Base-by-base conservation (phyloP, 768 basidiomycete genomes). In the Chalciporus chontae region DNA sequence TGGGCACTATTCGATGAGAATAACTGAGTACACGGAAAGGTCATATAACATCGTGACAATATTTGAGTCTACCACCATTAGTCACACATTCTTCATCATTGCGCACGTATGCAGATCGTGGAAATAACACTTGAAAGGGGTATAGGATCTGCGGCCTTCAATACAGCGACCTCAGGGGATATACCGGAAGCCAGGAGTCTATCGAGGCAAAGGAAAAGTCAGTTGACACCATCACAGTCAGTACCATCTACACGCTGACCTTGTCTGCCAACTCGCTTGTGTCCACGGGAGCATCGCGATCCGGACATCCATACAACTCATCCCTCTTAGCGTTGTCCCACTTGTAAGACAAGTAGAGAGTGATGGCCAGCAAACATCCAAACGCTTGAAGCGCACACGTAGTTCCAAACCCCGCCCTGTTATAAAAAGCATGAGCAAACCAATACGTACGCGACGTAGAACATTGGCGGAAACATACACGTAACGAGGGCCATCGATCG, bases 211-310 rank as follows among this genome's bases (percentile, higher is more conserved):
- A 5, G 31, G 50, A 29, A 43, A 32, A 21, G 14, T 10, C 37
- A 23, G 17, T 8, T 27, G 24, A 21, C 9, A 7, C 13, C 9
- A 6, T 2, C n/a, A 21, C 21, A 4, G 4, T 13, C 13, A 23
- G 6, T 8, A 32, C 14, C 31, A 8, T 10, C n/a, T n/a, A 10
- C 3, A 40, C 17, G 27, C 54, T 44, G 36, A 85, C 85, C 71
- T 83, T 75, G 59, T 88, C 86, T 0, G 86, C 86, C n/a, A 85
- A 63, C 54, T 81, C 74, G 27, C 70, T 70, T 4, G 83, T 87
- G 59, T 88, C 78, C 3, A 88, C 80, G 15, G 69, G 72, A 1
- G 71, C 71, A 52, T 75, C 63, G 2, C 68, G 67, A 32, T 71
- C 65, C 0, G 74, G 75, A 46, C 66, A 73, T 3, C 86, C 86